These are phyloP conservation scores for Chlorella sorokiniana DNA, from an alignment of 139 green algal species.

Conservation along the genomic window DNA sequence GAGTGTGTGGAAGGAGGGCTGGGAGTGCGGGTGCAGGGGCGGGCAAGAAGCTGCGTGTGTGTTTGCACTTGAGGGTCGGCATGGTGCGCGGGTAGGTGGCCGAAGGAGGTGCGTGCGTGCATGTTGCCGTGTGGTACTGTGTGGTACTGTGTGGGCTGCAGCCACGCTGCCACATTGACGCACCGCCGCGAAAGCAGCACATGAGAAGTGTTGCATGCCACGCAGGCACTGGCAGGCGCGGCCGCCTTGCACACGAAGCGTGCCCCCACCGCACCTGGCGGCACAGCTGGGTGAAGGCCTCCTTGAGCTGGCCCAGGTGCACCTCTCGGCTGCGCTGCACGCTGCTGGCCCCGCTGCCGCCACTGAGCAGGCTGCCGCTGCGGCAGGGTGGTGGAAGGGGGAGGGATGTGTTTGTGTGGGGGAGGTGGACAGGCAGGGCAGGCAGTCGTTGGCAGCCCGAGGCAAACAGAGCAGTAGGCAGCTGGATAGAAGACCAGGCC, in stretches of 20 bases:
- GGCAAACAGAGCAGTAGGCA: background rate
- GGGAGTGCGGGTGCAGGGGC: too few species aligned
- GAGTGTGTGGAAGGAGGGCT: too few species aligned
- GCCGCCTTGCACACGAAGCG: background rate
- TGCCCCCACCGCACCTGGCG: background rate
- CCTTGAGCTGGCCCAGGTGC: background rate
- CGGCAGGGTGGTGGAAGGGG: background rate
- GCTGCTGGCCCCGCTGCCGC: slow-evolving; percentile 10
- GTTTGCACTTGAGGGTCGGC: too few species aligned
- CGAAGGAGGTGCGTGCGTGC: too few species aligned
- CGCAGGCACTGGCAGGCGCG: background rate
- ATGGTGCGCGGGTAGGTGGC: too few species aligned
- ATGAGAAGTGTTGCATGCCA: background rate
- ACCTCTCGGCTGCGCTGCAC: slow-evolving; percentile 26
- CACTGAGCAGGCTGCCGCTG: background rate
- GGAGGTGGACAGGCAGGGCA: background rate
- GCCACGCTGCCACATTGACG: too few species aligned
- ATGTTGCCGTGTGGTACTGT: too few species aligned
- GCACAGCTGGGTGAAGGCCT: slow-evolving; percentile 17
- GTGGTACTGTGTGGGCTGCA: too few species aligned
- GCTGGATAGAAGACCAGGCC: too few species aligned
- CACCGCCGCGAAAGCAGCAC: too few species aligned
- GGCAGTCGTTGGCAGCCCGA: background rate
- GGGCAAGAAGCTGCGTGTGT: too few species aligned
- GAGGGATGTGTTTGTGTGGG: background rate